phyloP scores from a whole-genome alignment of 2,329 filamentous ascomycete species.

The Nemania abortiva region DNA sequence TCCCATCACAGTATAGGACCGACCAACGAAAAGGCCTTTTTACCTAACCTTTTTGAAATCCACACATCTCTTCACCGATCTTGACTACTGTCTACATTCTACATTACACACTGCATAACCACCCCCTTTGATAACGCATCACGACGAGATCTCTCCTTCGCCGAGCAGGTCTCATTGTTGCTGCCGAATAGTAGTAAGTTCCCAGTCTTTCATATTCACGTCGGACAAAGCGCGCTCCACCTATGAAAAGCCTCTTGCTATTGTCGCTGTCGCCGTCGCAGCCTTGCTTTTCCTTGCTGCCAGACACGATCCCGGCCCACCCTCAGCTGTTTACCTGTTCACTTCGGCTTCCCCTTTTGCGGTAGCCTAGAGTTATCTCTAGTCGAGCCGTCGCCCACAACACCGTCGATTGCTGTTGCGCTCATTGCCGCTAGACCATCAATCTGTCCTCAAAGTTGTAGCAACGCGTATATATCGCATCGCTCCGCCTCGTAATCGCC shows the following conservation, averaged over 20 bases:
- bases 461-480: conserved; percentile 30
- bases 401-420: conserved; percentile 30
- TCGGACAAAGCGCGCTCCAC: conserved; percentile 44
- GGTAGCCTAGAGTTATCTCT: conserved; percentile 46
- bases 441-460: conserved; percentile 47
- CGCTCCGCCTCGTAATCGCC: conserved; percentile 9
- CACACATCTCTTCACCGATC: conserved; percentile 52
- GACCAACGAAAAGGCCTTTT: conserved; percentile 43
- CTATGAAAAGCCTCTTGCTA: conserved; percentile 21
- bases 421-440: conserved; percentile 40
- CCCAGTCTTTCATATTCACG: conserved; percentile 22
- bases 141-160: conserved; percentile 53
- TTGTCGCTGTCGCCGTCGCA: conserved; percentile 26
- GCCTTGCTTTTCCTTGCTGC: conserved; percentile 39
- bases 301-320: conserved; percentile 39
- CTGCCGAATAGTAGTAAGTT: conserved; percentile 52
- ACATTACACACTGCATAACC: conserved; percentile 48
- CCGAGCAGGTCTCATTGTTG: conserved; percentile 54
- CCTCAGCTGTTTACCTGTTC: conserved; percentile 45
- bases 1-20: conserved; percentile 38
- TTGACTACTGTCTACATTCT: conserved; percentile 48
- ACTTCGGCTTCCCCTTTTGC: conserved; percentile 46
- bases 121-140: conserved; percentile 49
- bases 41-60: conserved; percentile 49
- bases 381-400: conserved; percentile 24